Conservation (phyloP, 768 basidiomycete species). For the Suillus clintonianus region DNA sequence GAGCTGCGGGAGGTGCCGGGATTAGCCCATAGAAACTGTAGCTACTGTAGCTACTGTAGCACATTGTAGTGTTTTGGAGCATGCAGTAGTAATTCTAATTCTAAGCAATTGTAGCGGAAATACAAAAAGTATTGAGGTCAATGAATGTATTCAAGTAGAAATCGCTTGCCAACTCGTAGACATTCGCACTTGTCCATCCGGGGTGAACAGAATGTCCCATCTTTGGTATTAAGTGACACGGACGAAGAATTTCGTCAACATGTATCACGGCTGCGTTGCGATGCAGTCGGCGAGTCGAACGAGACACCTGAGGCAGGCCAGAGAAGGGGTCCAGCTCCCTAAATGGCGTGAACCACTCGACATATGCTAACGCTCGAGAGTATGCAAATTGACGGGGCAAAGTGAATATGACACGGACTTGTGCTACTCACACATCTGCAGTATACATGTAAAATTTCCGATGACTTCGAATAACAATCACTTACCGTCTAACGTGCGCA, state of each 20-base stretch:
- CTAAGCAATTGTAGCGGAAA: no score
- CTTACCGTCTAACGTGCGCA: no score
- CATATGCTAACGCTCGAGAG: conserved; percentile 19
- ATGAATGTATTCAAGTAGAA: conserved; percentile 1
- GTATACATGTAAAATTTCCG: no score
- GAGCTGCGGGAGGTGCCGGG: no score
- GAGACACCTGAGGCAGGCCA: neutral
- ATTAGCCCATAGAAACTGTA: no score
- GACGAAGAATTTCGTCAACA: conserved; percentile 1
- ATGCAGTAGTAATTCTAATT: no score
- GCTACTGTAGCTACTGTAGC: no score
- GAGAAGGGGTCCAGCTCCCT: conserved; percentile 5
- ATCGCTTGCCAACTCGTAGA: neutral
- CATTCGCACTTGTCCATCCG: conserved; percentile 1
- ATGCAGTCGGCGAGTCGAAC: conserved; percentile 4
- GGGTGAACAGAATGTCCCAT: conserved; percentile 19
- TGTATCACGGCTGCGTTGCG: neutral
- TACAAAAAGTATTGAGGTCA: no score
- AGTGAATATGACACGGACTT: no score
- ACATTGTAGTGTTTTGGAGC: no score
- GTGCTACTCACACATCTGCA: no score
- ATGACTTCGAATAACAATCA: no score
- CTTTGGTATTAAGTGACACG: conserved; percentile 7
- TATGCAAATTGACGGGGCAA: conserved; percentile 7
- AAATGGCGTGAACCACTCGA: conserved; percentile 13